Conservation (phyloP, 2,329 filamentous ascomycete species). For the Fusarium sacchari region DNA sequence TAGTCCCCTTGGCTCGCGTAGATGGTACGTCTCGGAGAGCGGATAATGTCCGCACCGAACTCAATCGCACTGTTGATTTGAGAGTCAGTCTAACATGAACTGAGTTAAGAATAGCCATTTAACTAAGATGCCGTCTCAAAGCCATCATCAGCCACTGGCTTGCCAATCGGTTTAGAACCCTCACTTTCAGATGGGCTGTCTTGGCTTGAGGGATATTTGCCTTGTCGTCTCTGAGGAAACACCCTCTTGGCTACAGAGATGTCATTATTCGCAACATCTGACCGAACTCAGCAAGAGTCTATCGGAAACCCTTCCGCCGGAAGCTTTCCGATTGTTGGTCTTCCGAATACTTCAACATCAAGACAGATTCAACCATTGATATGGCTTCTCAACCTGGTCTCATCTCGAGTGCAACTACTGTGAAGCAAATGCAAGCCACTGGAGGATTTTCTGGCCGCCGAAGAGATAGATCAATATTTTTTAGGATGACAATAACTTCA, state of each 20-base stretch:
- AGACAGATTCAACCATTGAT: no score
- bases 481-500: no score
- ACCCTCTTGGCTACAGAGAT: rapidly evolving
- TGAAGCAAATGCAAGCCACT: neutral
- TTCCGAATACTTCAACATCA: neutral
- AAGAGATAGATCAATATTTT: neutral
- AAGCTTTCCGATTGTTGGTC: neutral
- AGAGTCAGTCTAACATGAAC: no score
- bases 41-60: neutral
- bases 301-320: neutral
- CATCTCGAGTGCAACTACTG: rapidly evolving
- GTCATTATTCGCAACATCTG: rapidly evolving
- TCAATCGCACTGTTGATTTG: neutral
- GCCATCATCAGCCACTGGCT: rapidly evolving
- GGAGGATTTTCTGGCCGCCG: neutral
- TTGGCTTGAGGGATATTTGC: no score
- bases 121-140: neutral
- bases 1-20: rapidly evolving
- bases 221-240: rapidly evolving
- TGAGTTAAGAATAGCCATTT: no score
- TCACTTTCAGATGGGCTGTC: rapidly evolving
- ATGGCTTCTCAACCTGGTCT: neutral
- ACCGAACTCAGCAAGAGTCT: neutral
- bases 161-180: rapidly evolving
- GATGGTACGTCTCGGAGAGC: neutral